phyloP scores from a whole-genome alignment of 192 early-diverging fungal species.

The Pilobolus umbonatus region DNA sequence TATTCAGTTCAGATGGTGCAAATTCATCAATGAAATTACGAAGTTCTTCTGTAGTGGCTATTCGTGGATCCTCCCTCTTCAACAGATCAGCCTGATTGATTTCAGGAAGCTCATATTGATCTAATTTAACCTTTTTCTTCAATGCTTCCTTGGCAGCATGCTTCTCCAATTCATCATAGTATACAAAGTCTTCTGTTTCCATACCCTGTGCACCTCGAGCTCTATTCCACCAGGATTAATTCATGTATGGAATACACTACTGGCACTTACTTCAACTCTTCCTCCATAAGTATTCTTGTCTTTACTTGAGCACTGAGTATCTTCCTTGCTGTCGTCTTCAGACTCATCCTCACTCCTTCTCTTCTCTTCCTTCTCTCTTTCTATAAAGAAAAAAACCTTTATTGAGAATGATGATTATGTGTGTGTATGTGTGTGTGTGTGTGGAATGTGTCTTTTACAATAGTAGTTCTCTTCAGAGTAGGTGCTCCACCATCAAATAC shows the following conservation, averaged over 20 bases:
- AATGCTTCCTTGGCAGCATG: not conserved
- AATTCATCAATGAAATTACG: constrained; percentile 27
- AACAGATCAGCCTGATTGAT: constrained; percentile 23
- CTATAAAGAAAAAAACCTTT: constrained; percentile 26
- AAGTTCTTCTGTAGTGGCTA: constrained; percentile 49
- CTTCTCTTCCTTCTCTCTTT: constrained; percentile 43
- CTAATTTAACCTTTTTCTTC: constrained; percentile 3
- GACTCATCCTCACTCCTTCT: constrained; percentile 39
- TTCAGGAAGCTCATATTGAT: constrained; percentile 30
- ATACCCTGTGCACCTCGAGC: too few relatives aligned
- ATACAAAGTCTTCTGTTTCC: too few relatives aligned
- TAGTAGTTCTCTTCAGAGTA: constrained; percentile 71
- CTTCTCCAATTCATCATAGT: constrained; percentile 34
- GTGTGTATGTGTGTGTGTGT: too few relatives aligned
- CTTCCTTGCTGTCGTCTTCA: constrained; percentile 76
- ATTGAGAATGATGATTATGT: too few relatives aligned
- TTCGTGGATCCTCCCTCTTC: constrained; percentile 40
- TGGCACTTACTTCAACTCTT: constrained; percentile 33
- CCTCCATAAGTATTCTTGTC: constrained; percentile 55
- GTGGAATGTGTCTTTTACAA: constrained; percentile 40
- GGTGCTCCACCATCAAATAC: constrained; percentile 96
- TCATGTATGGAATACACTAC: too few relatives aligned
- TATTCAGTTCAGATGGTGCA: constrained; percentile 51
- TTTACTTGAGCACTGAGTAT: constrained; percentile 78
- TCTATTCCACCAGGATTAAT: too few relatives aligned